Conservation (phyloP, 176 grass and related monocot genomes). For the Echinochloa phyllopogon region DNA sequence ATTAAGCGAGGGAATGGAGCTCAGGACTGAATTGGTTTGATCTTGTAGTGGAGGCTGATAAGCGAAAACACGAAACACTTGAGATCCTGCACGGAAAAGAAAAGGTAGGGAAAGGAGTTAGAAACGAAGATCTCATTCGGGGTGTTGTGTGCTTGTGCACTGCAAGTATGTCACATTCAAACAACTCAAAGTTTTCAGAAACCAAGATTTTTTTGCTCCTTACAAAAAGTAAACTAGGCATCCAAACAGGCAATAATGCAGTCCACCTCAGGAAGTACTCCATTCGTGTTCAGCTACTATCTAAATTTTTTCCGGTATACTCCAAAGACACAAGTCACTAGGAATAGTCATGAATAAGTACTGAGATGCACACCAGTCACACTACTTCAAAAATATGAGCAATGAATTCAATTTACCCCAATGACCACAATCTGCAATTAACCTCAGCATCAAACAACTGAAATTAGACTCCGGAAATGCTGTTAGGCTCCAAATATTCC, state of each 20-base stretch:
- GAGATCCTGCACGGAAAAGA: conserved; percentile 70
- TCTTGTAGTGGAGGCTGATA: conserved; percentile 92
- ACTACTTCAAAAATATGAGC: background rate
- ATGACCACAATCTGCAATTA: background rate
- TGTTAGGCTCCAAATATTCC: background rate
- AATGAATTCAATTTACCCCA: background rate
- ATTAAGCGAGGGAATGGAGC: conserved; percentile 11
- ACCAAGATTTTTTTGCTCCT: background rate
- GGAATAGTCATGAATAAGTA: background rate
- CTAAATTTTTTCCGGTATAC: no score
- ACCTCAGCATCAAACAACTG: background rate
- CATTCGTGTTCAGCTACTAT: no score
- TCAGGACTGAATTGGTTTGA: conserved; percentile 93
- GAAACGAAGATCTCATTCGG: background rate
- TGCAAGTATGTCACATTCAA: background rate
- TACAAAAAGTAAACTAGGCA: background rate
- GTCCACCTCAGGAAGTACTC: background rate
- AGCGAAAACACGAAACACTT: conserved; percentile 96
- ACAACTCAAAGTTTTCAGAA: background rate
- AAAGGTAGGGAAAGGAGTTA: conserved; percentile 1
- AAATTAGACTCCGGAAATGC: background rate
- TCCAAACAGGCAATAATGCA: background rate
- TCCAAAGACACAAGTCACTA: no score
- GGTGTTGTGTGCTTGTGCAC: background rate
- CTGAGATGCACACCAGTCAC: background rate